Conservation (phyloP, 805 yeast genomes). For the Myxozyma kluyveri region DNA sequence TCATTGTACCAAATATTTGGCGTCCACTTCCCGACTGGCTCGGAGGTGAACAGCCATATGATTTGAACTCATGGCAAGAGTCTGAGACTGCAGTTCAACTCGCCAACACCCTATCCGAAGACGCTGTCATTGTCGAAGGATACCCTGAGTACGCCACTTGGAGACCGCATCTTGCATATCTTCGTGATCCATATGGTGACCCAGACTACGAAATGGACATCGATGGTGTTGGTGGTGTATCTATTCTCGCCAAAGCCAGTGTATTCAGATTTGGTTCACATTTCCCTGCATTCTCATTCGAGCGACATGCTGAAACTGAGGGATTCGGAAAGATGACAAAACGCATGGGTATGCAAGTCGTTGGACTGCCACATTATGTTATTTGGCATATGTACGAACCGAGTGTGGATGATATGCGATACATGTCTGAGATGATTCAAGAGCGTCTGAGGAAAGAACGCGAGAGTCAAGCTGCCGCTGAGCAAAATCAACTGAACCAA, state of each 20-base stretch:
- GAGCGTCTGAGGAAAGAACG: constrained; percentile 40
- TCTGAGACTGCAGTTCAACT: constrained; percentile 61
- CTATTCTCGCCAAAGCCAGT: constrained; percentile 80
- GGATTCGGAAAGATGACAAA: constrained; percentile 82
- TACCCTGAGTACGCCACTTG: constrained; percentile 97
- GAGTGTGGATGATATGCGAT: constrained; percentile 81
- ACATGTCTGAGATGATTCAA: constrained; percentile 43
- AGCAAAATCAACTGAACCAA: not conserved
- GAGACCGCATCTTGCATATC: constrained; percentile 94
- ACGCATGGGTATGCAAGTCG: constrained; percentile 79
- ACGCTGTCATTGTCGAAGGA: constrained; percentile 96
- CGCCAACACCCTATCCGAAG: constrained; percentile 68
- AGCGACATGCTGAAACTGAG: constrained; percentile 96
- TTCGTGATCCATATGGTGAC: constrained; percentile 93
- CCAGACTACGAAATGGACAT: constrained; percentile 90
- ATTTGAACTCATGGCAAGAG: constrained; percentile 96
- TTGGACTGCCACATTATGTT: constrained; percentile 91
- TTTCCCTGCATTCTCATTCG: constrained; percentile 95
- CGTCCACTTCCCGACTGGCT: constrained; percentile 92
- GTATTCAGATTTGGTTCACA: constrained; percentile 88
- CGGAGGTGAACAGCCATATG: constrained; percentile 91
- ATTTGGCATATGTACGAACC: constrained; percentile 98
- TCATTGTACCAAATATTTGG: constrained; percentile 95
- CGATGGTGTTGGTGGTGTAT: constrained; percentile 98
- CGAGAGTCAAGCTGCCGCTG: constrained; percentile 31